Evolutionary conservation across 2,329 filamentous ascomycete species (phyloP).

Genomic region (Colletotrichum sp.): DNA sequence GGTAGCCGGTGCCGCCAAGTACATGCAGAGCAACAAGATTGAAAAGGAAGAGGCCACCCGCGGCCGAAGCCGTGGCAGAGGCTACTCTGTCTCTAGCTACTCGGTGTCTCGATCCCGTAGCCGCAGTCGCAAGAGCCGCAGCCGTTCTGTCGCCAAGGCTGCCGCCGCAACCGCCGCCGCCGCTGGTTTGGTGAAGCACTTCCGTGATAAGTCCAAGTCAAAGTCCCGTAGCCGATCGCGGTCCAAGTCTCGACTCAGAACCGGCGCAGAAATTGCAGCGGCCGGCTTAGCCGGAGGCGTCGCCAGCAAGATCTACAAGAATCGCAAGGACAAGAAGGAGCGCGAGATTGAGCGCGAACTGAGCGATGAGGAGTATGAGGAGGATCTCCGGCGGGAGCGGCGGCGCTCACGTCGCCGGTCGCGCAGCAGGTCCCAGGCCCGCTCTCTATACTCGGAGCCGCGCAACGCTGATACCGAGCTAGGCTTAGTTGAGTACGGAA

Average conservation of each 20-base stretch:
- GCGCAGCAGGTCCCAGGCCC: constrained; percentile 58
- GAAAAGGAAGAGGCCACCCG: constrained; percentile 64
- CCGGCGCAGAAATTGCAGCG: constrained; percentile 65
- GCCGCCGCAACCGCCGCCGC: constrained; percentile 62
- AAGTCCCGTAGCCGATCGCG: constrained; percentile 38
- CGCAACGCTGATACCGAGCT: constrained; percentile 66
- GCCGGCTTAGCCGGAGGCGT: constrained; percentile 65
- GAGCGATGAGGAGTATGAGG: constrained; percentile 35
- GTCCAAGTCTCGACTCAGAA: constrained; percentile 52
- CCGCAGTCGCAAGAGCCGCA: constrained; percentile 43
- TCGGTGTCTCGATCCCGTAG: constrained; percentile 48
- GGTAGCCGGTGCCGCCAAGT: constrained; percentile 69
- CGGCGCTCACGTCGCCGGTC: constrained; percentile 26
- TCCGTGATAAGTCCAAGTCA: constrained; percentile 48
- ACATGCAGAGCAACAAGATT: constrained; percentile 63
- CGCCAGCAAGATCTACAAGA: constrained; percentile 66
- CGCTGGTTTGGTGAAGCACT: constrained; percentile 62
- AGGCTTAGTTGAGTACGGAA: constrained; percentile 73
- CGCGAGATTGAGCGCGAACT: constrained; percentile 38
- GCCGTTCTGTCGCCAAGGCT: constrained; percentile 59
- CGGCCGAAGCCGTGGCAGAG: constrained; percentile 58
- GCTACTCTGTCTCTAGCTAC: constrained; percentile 34
- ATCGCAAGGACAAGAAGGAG: constrained; percentile 65
- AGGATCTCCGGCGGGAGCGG: constrained; percentile 20
- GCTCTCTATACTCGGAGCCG: constrained; percentile 54